These are phyloP conservation scores for Scenedesmus sp. DNA, from an alignment of 163 green algal species.

Conservation along the genomic window DNA sequence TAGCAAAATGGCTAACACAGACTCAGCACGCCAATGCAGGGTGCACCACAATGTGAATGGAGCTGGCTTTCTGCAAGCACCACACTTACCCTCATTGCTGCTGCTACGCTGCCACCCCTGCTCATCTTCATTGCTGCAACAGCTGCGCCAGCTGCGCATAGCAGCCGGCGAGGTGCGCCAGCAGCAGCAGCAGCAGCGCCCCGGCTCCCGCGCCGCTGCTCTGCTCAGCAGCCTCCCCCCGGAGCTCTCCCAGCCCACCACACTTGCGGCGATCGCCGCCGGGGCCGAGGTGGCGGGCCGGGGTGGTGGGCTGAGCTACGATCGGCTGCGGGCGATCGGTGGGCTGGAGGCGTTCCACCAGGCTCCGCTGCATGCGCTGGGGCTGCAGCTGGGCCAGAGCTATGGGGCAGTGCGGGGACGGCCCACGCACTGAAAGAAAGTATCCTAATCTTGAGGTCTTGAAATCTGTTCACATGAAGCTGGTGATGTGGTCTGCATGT, in stretches of 20 bases:
- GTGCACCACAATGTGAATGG: not conserved
- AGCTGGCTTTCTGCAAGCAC: not conserved
- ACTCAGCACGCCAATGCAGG: not conserved
- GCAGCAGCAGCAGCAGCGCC: constrained; percentile 22
- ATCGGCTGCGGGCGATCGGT: not conserved
- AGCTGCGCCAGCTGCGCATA: constrained; percentile 1
- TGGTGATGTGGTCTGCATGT: not conserved
- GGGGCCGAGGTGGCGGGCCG: not conserved
- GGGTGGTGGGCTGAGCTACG: not conserved
- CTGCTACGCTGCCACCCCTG: not conserved
- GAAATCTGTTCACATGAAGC: not conserved
- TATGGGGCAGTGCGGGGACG: not conserved
- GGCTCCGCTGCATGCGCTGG: not conserved
- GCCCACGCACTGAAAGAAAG: not conserved
- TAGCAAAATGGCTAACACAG: not conserved
- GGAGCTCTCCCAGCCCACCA: not conserved
- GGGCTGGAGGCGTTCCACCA: constrained; percentile 23
- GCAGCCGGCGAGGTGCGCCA: not conserved
- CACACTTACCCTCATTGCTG: not conserved
- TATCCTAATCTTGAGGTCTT: not conserved
- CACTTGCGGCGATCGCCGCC: not conserved
- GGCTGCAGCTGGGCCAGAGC: not conserved
- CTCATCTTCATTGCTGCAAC: not conserved
- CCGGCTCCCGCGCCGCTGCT: not conserved
- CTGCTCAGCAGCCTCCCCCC: not conserved